Evolutionary conservation across 1,284 basidiomycete species (phyloP).

Genomic region (Earliella scabrosa): DNA sequence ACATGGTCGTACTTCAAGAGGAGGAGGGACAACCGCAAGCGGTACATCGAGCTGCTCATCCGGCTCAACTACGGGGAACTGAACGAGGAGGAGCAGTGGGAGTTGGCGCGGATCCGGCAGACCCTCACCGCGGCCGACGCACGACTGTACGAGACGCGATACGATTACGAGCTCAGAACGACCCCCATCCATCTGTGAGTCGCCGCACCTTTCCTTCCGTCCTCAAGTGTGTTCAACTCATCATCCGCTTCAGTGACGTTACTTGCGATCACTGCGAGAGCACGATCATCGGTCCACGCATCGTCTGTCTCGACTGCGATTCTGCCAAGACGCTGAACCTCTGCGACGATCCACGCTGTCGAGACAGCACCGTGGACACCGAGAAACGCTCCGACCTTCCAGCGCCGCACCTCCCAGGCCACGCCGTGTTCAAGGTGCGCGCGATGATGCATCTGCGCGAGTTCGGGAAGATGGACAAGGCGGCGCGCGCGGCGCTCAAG

Average conservation of each 20-base stretch:
- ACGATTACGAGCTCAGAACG: slow-evolving; percentile 14
- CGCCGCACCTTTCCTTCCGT: neutral
- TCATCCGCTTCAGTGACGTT: neutral
- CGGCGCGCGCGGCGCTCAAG: slow-evolving; percentile 5
- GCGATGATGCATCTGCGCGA: slow-evolving; percentile 13
- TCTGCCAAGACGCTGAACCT: slow-evolving; percentile 5
- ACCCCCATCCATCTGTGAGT: slow-evolving; percentile 15
- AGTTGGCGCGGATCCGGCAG: slow-evolving; percentile 3
- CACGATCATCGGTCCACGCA: slow-evolving; percentile 11
- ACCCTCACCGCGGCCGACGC: slow-evolving; percentile 12
- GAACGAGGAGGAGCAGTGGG: slow-evolving; percentile 1
- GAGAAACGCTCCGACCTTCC: slow-evolving; percentile 9
- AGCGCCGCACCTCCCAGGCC: slow-evolving; percentile 1
- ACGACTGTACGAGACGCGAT: slow-evolving; percentile 11
- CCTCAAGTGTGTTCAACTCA: no score
- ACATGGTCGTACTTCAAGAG: slow-evolving; percentile 12
- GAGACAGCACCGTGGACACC: neutral
- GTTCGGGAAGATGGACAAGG: slow-evolving; percentile 4
- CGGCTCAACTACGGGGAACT: slow-evolving; percentile 5
- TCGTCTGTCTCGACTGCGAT: slow-evolving; percentile 15
- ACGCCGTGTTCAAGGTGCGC: slow-evolving; percentile 12
- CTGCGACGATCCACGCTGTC: slow-evolving; percentile 12
- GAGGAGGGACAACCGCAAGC: slow-evolving; percentile 2
- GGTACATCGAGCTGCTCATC: slow-evolving; percentile 10
- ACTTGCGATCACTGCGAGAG: slow-evolving; percentile 12